Evolutionary conservation across 805 yeast genomes (phyloP).

Genomic region (Metschnikowia shivogae): DNA sequence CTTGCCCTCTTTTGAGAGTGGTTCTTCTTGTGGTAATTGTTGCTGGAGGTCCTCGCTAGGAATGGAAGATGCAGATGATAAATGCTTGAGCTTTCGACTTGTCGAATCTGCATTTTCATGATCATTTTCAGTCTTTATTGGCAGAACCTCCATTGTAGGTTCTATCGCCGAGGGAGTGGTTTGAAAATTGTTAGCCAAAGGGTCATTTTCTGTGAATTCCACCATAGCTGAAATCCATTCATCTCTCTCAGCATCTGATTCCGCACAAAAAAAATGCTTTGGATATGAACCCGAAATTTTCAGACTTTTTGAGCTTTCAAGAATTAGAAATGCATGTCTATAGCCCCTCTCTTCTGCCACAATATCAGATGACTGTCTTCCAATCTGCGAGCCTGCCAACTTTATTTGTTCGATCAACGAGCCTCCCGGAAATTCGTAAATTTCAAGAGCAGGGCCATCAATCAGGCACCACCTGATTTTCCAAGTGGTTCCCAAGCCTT

Average conservation of each 20-base stretch:
- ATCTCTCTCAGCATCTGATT: slow-evolving; percentile 72
- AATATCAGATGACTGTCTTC: slow-evolving; percentile 43
- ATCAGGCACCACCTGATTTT: slow-evolving; percentile 64
- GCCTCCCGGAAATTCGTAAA: slow-evolving; percentile 57
- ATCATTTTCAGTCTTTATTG: background rate
- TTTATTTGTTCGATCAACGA: slow-evolving; percentile 48
- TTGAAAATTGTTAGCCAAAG: slow-evolving; percentile 1
- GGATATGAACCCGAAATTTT: slow-evolving; percentile 34
- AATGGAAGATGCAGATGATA: slow-evolving; percentile 1
- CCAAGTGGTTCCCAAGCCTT: slow-evolving; percentile 64
- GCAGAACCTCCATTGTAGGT: background rate
- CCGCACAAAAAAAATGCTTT: slow-evolving; percentile 71
- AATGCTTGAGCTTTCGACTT: slow-evolving; percentile 1
- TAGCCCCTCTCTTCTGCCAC: slow-evolving; percentile 46
- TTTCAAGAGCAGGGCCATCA: slow-evolving; percentile 53
- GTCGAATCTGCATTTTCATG: slow-evolving; percentile 1
- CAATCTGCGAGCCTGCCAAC: slow-evolving; percentile 51
- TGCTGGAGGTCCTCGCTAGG: slow-evolving; percentile 8
- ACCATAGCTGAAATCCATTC: slow-evolving; percentile 55
- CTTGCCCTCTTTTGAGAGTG: slow-evolving; percentile 34
- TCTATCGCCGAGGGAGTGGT: background rate
- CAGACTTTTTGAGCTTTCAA: slow-evolving; percentile 41
- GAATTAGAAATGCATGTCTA: slow-evolving; percentile 56
- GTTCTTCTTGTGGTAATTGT: slow-evolving; percentile 7
- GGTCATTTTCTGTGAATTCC: slow-evolving; percentile 27